phyloP scores from a whole-genome alignment of 2,329 filamentous ascomycete species.

The Paecilomyces fulvus region DNA sequence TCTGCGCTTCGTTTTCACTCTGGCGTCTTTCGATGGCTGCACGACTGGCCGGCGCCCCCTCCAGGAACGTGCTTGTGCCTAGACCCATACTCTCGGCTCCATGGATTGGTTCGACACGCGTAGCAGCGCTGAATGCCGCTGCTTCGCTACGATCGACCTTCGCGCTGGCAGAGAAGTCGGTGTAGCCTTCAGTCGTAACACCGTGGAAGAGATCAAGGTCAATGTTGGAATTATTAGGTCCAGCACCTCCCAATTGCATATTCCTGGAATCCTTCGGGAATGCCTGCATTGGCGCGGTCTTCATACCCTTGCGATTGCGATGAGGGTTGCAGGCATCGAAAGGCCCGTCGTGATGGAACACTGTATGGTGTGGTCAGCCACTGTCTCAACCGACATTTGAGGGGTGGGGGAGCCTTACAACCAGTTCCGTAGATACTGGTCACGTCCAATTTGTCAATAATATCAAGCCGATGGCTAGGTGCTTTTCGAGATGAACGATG shows the following conservation, averaged over 20 bases:
- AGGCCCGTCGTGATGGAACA: constrained; percentile 95
- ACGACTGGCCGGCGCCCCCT: constrained; percentile 80
- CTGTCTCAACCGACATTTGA: background rate
- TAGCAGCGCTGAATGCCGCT: constrained; percentile 56
- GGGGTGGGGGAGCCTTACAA: constrained; percentile 49
- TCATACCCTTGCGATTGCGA: constrained; percentile 75
- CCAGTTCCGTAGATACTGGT: constrained; percentile 93
- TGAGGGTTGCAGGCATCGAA: constrained; percentile 95
- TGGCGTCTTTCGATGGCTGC: constrained; percentile 69
- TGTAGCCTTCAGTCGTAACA: constrained; percentile 73
- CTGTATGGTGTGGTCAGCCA: constrained; percentile 37
- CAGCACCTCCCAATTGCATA: constrained; percentile 80
- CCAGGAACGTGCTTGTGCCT: constrained; percentile 90
- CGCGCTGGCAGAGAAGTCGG: constrained; percentile 58
- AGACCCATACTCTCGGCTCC: constrained; percentile 76
- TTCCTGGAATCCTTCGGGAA: constrained; percentile 90
- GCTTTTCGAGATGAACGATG: constrained; percentile 27
- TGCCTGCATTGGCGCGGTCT: constrained; percentile 87
- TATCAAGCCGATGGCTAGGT: constrained; percentile 53
- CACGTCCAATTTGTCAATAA: constrained; percentile 94
- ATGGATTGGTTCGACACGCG: constrained; percentile 64
- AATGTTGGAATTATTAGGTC: constrained; percentile 70
- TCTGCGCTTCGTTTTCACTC: constrained; percentile 52
- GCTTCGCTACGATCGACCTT: constrained; percentile 26
- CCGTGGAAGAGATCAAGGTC: constrained; percentile 88